phyloP scores from a whole-genome alignment of 768 basidiomycete species.

The Boletus coccyginus region DNA sequence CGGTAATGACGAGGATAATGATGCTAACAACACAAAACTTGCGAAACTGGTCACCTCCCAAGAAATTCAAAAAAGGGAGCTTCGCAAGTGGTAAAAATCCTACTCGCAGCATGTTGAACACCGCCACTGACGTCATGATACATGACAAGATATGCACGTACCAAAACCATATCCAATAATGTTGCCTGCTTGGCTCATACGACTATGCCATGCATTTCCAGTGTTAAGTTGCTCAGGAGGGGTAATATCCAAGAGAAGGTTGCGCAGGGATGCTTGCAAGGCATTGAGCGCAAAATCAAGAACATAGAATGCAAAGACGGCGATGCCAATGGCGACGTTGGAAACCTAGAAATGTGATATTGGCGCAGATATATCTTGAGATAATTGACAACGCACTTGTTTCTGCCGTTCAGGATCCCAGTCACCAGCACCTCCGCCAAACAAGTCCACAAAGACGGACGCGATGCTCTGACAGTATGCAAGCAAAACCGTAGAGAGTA shows the following conservation, averaged over 20 bases:
- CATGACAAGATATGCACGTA: constrained; percentile 30
- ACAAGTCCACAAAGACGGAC: constrained; percentile 68
- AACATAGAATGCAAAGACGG: constrained; percentile 87
- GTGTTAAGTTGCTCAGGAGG: constrained; percentile 86
- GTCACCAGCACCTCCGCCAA: constrained; percentile 74
- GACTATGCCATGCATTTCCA: constrained; percentile 98
- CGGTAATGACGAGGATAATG: constrained; percentile 71
- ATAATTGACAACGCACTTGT: constrained; percentile 42
- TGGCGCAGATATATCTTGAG: background rate
- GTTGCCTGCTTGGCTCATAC: constrained; percentile 96
- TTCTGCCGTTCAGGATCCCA: constrained; percentile 78
- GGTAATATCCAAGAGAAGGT: constrained; percentile 89
- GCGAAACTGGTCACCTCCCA: constrained; percentile 93
- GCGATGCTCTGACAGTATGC: constrained; percentile 82
- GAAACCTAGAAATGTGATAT: constrained; percentile 45
- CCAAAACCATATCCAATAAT: constrained; percentile 93
- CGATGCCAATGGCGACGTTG: constrained; percentile 77
- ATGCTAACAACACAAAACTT: constrained; percentile 92
- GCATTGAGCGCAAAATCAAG: constrained; percentile 98
- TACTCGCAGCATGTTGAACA: constrained; percentile 24
- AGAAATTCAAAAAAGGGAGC: constrained; percentile 70
- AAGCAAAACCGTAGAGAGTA: constrained; percentile 71
- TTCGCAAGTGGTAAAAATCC: constrained; percentile 87
- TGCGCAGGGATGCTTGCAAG: constrained; percentile 86
- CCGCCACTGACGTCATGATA: background rate